Conservation (phyloP, 768 basidiomycete genomes). For the Tricholoma matsutake region DNA sequence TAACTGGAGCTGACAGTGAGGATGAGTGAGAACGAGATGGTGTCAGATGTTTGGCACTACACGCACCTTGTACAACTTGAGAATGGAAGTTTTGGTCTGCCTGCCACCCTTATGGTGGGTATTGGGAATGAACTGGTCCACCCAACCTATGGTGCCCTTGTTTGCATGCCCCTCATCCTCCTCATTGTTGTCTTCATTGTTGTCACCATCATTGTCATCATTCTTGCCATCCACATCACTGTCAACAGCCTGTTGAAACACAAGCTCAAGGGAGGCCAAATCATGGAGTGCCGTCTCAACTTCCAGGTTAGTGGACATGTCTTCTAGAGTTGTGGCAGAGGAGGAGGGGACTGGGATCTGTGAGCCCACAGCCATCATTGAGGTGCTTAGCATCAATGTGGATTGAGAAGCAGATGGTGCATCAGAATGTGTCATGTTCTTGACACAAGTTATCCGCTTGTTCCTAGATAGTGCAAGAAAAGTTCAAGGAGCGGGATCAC, state of each 20-base stretch:
- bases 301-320: no score
- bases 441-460: no score
- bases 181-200: no score
- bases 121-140: not conserved
- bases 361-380: not conserved
- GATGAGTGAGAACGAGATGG: not conserved
- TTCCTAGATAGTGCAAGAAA: not conserved
- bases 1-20: no score
- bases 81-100: not conserved
- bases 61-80: no score
- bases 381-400: not conserved
- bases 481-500: not conserved
- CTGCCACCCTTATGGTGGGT: not conserved
- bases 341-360: not conserved
- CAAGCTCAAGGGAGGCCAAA: not conserved
- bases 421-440: not conserved
- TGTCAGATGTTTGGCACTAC: no score
- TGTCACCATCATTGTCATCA: not conserved
- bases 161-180: not conserved
- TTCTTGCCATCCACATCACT: not conserved
- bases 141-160: not conserved
- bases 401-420: not conserved
- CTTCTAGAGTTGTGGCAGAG: not conserved
- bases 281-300: no score
- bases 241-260: not conserved